A percentile compares a stretch with the other conserved stretches of the same genome.
These are phyloP conservation scores for Trichoderma sp. DNA, from an alignment of 2,329 filamentous ascomycete species.

Conservation along the genomic window DNA sequence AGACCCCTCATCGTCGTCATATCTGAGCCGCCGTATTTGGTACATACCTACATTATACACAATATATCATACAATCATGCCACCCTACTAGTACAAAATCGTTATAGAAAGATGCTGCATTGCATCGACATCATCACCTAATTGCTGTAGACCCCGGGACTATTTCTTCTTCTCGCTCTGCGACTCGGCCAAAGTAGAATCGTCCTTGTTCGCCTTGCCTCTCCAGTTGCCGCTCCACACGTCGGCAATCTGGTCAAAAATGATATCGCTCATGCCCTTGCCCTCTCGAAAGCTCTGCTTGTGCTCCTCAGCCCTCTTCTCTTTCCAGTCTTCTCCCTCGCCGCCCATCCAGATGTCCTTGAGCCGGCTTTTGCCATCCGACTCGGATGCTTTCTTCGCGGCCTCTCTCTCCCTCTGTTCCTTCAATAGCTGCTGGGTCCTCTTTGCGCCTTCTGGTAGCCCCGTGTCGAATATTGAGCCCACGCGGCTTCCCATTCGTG, in stretches of 20 bases:
- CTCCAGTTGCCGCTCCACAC: slow-evolving; percentile 45
- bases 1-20: neutral
- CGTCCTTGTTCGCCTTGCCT: slow-evolving; percentile 29
- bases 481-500: slow-evolving; percentile 46
- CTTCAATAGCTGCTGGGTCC: slow-evolving; percentile 46
- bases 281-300: slow-evolving; percentile 54
- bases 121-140: neutral
- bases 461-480: slow-evolving; percentile 48
- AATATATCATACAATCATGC: neutral
- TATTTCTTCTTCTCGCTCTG: slow-evolving; percentile 25
- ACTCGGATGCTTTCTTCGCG: slow-evolving; percentile 24
- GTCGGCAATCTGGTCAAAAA: slow-evolving; percentile 56
- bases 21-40: neutral
- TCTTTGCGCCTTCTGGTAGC: slow-evolving; percentile 56
- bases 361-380: slow-evolving; percentile 38
- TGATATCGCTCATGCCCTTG: slow-evolving; percentile 55
- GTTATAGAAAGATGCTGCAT: neutral
- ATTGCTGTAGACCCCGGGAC: neutral
- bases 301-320: slow-evolving; percentile 52
- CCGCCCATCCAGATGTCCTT: slow-evolving; percentile 58
- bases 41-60: neutral
- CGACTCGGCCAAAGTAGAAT: neutral
- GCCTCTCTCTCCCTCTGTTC: slow-evolving; percentile 45
- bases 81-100: neutral
- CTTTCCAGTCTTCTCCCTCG: slow-evolving; percentile 54